Base-by-base conservation (phyloP, 768 basidiomycete species). In the Erythrobasidium yunnanense region DNA sequence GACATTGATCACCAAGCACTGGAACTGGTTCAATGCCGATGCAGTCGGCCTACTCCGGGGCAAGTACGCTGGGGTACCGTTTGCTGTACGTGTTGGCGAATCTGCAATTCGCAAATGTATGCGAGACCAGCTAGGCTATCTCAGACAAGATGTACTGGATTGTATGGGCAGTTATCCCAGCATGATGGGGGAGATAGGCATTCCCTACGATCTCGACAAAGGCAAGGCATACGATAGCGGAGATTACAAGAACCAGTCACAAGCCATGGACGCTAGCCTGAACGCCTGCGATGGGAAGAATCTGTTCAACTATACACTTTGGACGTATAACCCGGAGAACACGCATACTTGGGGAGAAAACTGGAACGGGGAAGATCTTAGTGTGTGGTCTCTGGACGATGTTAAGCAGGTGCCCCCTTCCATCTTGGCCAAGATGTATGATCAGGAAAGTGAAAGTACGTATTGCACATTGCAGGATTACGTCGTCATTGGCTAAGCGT, bases 291-390 rank as follows among this genome's bases (percentile, higher is more conserved):
- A 79, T 56, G 78, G 78, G 15, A 67, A 67, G 0, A 79, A 79
- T 69, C 57, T 75, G 38, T 70, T 79, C 62, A 78, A 77, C 70
- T 78, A 73, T 56, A 77, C 78, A 17, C 42, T 77, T 8, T 79
- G 78, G 78, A 76, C 73, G 6, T 79, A 79, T 66, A 71, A 71
- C 20, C 75, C 78, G 0, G 87, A 93, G 71, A 85, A 85, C 73
- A 80, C 79, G 25, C 89, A 96, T 73, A 78, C 82, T 73, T 95
- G 88, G 88, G 90, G 93, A 15, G 93, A 99, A 76, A 85, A 85
- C 0, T 99, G 92, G 93, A 92, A 96, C 75, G 83, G 88, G 77
- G 93, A 99, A 77, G 93, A 97, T 77, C 75, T 97, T 66, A 90
- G 87, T 69, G 68, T 97, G 15, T 96, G 88, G 88, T 86, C 85